phyloP scores from a whole-genome alignment of 1,139 yeast species.

The Insectozyma bohioensis region DNA sequence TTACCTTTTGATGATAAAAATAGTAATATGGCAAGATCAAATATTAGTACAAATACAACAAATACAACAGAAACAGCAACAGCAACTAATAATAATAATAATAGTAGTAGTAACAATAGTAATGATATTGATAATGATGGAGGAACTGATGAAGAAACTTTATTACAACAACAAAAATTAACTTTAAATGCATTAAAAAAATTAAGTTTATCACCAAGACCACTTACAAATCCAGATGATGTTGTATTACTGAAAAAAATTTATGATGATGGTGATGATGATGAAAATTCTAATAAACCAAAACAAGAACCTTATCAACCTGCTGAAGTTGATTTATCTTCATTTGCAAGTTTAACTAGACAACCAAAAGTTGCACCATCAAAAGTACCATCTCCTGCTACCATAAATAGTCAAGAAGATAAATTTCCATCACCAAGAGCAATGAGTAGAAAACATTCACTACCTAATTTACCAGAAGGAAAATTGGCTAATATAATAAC shows the following conservation, averaged over 20 bases:
- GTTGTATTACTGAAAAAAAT: conserved; percentile 6
- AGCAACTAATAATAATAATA: conserved; percentile 1
- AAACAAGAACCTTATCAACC: conserved; percentile 46
- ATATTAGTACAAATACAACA: conserved; percentile 1
- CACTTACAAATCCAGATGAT: conserved; percentile 23
- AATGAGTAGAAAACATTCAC: conserved; percentile 9
- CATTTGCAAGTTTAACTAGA: conserved; percentile 48
- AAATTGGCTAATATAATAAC: conserved; percentile 3
- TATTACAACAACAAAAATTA: conserved; percentile 42
- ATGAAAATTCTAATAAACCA: conserved; percentile 5
- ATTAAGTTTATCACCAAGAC: conserved; percentile 45
- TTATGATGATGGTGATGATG: no score
- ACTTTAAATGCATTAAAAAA: conserved; percentile 48
- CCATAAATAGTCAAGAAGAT: conserved; percentile 1
- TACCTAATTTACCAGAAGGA: conserved; percentile 15
- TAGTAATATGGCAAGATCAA: conserved; percentile 1
- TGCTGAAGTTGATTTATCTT: conserved; percentile 53
- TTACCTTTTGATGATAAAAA: conserved; percentile 36
- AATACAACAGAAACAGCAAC: not conserved
- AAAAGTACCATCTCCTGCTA: conserved; percentile 10
- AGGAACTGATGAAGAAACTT: conserved; percentile 35
- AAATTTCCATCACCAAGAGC: conserved; percentile 2
- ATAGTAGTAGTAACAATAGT: conserved; percentile 6
- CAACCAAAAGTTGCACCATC: conserved; percentile 31
- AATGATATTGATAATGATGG: conserved; percentile 19